These are phyloP conservation scores for Diaporthe australafricana DNA, from an alignment of 2,329 filamentous ascomycete genomes.

Conservation along the genomic window DNA sequence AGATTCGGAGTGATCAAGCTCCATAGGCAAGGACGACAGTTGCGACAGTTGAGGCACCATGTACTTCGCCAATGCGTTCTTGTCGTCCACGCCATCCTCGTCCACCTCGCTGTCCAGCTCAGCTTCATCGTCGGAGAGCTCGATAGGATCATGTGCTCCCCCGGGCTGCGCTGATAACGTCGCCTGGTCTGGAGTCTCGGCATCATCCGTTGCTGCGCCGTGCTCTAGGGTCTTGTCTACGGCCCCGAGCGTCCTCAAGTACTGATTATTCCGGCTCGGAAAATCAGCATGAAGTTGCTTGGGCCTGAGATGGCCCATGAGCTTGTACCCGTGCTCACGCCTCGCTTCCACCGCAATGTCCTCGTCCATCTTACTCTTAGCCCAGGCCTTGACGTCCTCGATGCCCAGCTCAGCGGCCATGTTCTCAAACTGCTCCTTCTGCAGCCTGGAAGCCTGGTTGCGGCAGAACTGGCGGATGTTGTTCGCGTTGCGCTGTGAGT, in stretches of 20 bases:
- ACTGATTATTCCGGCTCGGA: background rate
- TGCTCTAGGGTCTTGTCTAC: background rate
- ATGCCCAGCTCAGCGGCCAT: slow-evolving; percentile 32
- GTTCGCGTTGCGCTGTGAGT: slow-evolving; percentile 15
- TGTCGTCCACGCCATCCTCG: background rate
- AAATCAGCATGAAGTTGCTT: background rate
- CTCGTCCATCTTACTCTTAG: slow-evolving; percentile 33
- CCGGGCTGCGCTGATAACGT: background rate
- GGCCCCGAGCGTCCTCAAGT: background rate
- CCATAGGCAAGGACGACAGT: background rate
- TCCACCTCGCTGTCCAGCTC: background rate
- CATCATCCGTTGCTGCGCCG: background rate
- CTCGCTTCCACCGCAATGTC: slow-evolving; percentile 21
- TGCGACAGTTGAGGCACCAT: background rate
- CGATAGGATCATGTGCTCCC: background rate
- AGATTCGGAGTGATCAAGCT: background rate
- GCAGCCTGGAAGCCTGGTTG: slow-evolving; percentile 3
- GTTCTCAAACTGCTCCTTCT: slow-evolving; percentile 31
- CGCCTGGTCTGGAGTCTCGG: background rate
- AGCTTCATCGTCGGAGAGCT: slow-evolving; percentile 15
- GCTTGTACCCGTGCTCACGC: slow-evolving; percentile 20
- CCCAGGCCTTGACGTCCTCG: slow-evolving; percentile 25
- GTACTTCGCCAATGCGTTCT: background rate
- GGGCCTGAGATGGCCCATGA: slow-evolving; percentile 31
- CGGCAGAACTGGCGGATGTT: slow-evolving; percentile 17